These are phyloP conservation scores for Akebia trifoliata DNA, from an alignment of 164 flowering plant species.

Conservation along the genomic window DNA sequence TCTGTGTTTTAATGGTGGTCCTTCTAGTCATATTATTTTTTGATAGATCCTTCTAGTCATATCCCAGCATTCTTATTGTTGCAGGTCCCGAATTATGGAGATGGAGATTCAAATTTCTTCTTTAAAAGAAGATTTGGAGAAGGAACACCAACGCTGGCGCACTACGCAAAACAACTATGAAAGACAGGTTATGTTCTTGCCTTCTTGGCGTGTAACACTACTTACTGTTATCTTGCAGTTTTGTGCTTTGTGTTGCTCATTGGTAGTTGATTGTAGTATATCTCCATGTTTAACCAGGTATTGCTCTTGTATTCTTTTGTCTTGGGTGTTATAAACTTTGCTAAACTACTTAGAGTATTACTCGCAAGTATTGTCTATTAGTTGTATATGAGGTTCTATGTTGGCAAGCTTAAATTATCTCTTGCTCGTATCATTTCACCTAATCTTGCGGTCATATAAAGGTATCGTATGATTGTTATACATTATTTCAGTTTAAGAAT, in stretches of 20 bases:
- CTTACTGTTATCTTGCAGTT: no score
- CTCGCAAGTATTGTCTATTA: no score
- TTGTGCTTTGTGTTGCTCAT: no score
- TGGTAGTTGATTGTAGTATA: no score
- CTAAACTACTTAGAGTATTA: no score
- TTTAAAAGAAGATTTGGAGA: conserved; percentile 70
- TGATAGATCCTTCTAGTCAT: conserved; percentile 7
- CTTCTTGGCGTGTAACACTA: no score
- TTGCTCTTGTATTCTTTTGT: background rate
- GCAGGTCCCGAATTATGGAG: conserved; percentile 45
- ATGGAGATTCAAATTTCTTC: conserved; percentile 59
- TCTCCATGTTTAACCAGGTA: background rate
- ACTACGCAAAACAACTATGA: conserved; percentile 84
- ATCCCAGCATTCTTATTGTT: conserved; percentile 3
- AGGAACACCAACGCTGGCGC: conserved; percentile 69
- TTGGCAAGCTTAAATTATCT: no score
- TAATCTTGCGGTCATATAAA: no score
- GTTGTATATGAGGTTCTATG: no score
- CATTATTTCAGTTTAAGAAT: no score
- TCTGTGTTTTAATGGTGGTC: background rate
- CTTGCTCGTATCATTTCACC: no score
- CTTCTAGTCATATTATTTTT: background rate
- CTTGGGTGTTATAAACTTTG: background rate
- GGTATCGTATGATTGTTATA: no score
- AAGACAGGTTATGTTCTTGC: conserved; percentile 64